Percentiles rank a stretch among this genome's conserved stretches.
Conservation (phyloP, 106 monocot species). For the Acanthochlamys bracteata region DNA sequence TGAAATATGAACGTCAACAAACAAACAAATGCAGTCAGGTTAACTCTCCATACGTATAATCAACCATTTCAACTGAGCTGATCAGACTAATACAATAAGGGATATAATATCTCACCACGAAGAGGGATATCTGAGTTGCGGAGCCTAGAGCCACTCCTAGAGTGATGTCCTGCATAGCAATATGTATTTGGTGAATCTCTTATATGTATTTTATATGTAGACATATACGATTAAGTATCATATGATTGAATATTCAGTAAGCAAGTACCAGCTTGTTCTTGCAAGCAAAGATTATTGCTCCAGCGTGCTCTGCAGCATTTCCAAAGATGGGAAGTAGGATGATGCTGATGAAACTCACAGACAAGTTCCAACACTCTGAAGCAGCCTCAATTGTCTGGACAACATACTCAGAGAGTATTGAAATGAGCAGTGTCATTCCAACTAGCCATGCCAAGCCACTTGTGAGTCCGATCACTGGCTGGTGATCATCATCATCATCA, state of each 20-base stretch:
- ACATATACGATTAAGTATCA: not conserved
- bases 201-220: not conserved
- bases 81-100: not conserved
- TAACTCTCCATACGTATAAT: too few relatives aligned
- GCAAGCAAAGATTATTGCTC: constrained; percentile 80
- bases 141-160: constrained; percentile 83
- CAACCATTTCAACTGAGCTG: too few relatives aligned
- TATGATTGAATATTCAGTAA: not conserved
- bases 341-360: constrained; percentile 63
- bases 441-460: constrained; percentile 46
- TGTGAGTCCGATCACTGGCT: constrained; percentile 38
- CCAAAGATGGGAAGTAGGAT: constrained; percentile 77
- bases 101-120: constrained; percentile 47
- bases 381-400: constrained; percentile 62
- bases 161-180: constrained; percentile 53
- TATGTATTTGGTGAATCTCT: not conserved
- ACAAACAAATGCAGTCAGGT: too few relatives aligned
- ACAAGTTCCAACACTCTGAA: constrained; percentile 45
- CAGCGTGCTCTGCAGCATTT: constrained; percentile 86
- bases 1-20: too few relatives aligned
- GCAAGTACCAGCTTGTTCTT: constrained; percentile 69
- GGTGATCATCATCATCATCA: constrained; percentile 17
- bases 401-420: constrained; percentile 49
- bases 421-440: constrained; percentile 55
- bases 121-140: constrained; percentile 82